Conservation (phyloP, 2,329 filamentous ascomycete genomes). For the Catunica adiposa region DNA sequence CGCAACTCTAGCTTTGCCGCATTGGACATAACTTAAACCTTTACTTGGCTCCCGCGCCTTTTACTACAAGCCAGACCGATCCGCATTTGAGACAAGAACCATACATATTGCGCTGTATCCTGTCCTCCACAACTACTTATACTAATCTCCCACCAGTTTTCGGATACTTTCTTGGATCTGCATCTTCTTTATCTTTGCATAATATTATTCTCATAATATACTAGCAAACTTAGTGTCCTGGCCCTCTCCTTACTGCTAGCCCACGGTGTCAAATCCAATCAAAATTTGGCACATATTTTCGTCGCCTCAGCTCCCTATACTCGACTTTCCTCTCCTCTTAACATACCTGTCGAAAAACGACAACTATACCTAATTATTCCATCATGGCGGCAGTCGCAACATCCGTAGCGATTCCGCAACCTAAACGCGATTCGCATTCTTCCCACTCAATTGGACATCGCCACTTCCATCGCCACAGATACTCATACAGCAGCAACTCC, state of each 20-base stretch:
- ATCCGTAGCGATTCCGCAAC: slow-evolving; percentile 10
- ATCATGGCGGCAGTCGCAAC: slow-evolving; percentile 10
- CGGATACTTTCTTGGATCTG: neutral
- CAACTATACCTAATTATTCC: neutral
- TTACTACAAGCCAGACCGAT: neutral
- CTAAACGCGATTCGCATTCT: slow-evolving; percentile 1
- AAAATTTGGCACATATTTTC: too few relatives aligned
- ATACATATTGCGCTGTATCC: neutral
- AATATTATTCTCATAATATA: neutral
- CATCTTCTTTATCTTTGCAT: neutral
- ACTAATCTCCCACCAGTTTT: neutral
- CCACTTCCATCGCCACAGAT: slow-evolving; percentile 8
- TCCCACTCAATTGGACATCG: slow-evolving; percentile 1
- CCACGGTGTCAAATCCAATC: too few relatives aligned
- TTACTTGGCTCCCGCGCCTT: neutral
- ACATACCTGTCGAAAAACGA: neutral
- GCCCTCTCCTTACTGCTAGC: too few relatives aligned
- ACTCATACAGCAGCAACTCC: slow-evolving; percentile 1
- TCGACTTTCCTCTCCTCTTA: too few relatives aligned
- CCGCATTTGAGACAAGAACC: neutral
- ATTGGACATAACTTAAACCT: slow-evolving; percentile 4
- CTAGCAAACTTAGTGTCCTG: neutral
- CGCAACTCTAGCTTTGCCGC: slow-evolving; percentile 4
- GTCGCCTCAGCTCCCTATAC: too few relatives aligned
- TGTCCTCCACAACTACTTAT: neutral